phyloP scores from a whole-genome alignment of 495 filamentous ascomycete genomes.

The Lepidopterella palustris region DNA sequence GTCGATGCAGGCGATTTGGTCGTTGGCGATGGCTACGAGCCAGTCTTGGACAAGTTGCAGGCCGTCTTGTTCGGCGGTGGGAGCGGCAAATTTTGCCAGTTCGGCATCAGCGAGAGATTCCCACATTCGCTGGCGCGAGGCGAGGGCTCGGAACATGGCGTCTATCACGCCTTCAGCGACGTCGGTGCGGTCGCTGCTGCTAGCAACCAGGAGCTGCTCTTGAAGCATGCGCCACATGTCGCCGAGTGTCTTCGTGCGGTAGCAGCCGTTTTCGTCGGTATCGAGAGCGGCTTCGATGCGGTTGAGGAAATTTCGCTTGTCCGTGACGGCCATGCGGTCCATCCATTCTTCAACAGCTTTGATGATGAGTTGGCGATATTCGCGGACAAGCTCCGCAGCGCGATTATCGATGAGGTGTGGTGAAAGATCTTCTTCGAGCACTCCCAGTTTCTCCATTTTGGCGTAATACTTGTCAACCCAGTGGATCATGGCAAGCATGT shows the following conservation, averaged over 20 bases:
- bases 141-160: slow-evolving; percentile 82
- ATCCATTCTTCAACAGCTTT: slow-evolving; percentile 96
- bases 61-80: slow-evolving; percentile 55
- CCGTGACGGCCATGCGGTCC: slow-evolving; percentile 75
- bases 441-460: slow-evolving; percentile 85
- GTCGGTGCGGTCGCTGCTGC: slow-evolving; percentile 71
- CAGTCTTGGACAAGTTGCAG: slow-evolving; percentile 81
- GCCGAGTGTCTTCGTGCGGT: slow-evolving; percentile 80
- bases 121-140: slow-evolving; percentile 74
- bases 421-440: slow-evolving; percentile 55
- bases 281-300: slow-evolving; percentile 74
- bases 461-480: slow-evolving; percentile 94
- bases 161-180: slow-evolving; percentile 91
- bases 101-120: slow-evolving; percentile 85
- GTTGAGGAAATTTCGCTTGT: slow-evolving; percentile 70
- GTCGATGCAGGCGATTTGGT: slow-evolving; percentile 96
- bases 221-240: slow-evolving; percentile 97
- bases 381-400: slow-evolving; percentile 79
- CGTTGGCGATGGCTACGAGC: slow-evolving; percentile 94
- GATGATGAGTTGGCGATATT: slow-evolving; percentile 92
- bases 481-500: slow-evolving; percentile 83
- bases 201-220: slow-evolving; percentile 78
- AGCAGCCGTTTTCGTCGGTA: slow-evolving; percentile 75
- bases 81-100: slow-evolving; percentile 58
- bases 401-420: slow-evolving; percentile 84